Evolutionary conservation across 805 yeast genomes (phyloP), one percentile per base, ranked within the genome.

Genomic region (Ogataea salicorniae): DNA sequence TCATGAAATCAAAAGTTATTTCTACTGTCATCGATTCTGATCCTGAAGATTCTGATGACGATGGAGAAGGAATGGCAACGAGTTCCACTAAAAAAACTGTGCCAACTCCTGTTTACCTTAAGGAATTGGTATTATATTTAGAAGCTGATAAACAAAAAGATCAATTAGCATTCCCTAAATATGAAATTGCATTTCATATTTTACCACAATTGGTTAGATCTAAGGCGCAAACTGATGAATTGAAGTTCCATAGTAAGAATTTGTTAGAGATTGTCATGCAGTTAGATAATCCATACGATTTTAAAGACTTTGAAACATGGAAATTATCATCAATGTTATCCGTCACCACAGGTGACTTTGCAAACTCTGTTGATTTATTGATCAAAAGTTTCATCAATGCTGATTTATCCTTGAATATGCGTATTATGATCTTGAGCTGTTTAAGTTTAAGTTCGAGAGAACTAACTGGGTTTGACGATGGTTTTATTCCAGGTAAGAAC

Each of bases 321-420:
- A 76, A 80, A 46, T 70, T 89, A n/a, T 76, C 80, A 39, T 72
- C 84, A 14, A 57, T 90, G 60, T 77, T 84, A 6, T 80, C 94
- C 2, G 70, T 88, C 1, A 68, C 87, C 16, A 81, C 77, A 0
- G 70, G 81, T 0, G 72, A 72, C 42, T 62, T 60, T 39, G 69
- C 74, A 4, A 44, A 34, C 7, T 56, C 71, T 2, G 80, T 88
- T 0, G 59, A 68, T 1, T 71, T 74, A 26, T 60, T 82, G 0
- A 64, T 77, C 37, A 60, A 70, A 26, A 62, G 83, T 16, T 67
- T 90, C 16, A 68, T 79, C 34, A 71, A 75, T 0, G 90, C 91
- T 0, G 99, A 92, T 58, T 80, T 84, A 51, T 88, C 96, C 0
- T 62, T 94, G 17, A 94, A 86, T 51, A 91, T 84, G 50, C 66